Base-by-base conservation (phyloP, 805 yeast species). In the Ogataea dorogensis region DNA sequence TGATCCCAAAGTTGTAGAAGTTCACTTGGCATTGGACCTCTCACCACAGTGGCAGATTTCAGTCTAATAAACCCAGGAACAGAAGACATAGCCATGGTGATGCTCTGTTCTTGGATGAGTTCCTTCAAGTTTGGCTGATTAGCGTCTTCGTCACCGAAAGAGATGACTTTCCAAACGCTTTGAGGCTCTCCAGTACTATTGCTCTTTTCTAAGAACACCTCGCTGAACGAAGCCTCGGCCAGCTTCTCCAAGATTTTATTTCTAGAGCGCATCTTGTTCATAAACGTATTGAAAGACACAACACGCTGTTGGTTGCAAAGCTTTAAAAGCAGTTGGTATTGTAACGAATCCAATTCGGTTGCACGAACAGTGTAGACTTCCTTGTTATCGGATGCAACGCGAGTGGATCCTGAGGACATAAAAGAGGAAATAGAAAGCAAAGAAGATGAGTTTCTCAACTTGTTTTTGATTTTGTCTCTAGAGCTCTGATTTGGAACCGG, bases 401-500 rank as follows among this genome's bases (percentile, higher is more conserved):
- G 36, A n/a, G 30, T 31, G 18, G 29, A 35, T 21, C 26, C 33
- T 10, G 44, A 32, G 10, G 52, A 36, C 19, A 42, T 26, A 33
- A 50, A 47, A 2, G 62, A 55, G 5, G 63, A 63, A 23, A 72
- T 60, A 9, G 75, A 67, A 17, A 73, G 50, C 28, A 75, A 53
- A 4, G 79, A 72, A 2, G 72, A 60, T 18, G 75, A 70, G 37
- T 72, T 74, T 46, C 68, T 67, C 30, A 79, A 58, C 47, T 75
- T 79, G 40, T 68, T 65, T 44, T 70, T 67, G 34, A 79, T 61
- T 43, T 76, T 78, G 42, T 71, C 77, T 22, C 77, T 65, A 11
- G 83, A 71, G 9, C 67, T 68, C 24, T 70, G 72, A 38, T 72
- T 75, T 5, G 81, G 79, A 4, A 72, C 65, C 1, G 86, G 86